Evolutionary conservation across 2,329 filamentous ascomycete genomes (phyloP), one percentile per base, ranked within the genome.

Genomic region (Alternaria gansuensis): DNA sequence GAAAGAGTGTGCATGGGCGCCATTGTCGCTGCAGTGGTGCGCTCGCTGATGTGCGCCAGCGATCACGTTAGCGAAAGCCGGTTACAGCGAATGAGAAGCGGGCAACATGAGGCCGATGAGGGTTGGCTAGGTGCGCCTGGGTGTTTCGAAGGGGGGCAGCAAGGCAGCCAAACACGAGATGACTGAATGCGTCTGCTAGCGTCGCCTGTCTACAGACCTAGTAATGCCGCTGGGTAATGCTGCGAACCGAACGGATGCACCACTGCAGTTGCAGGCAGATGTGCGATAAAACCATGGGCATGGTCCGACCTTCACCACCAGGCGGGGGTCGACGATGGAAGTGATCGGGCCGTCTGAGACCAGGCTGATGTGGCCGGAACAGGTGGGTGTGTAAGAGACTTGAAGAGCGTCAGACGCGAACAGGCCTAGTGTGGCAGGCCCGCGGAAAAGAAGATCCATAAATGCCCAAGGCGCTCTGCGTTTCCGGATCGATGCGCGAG

Each of bases 301-400:
- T 31, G 45, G 52, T 17, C 43, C 13, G 49, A 46, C 26, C 36
- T 33, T 34, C 45, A 33, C 39, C 39, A 50, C 51, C 28, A 40
- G 34, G 37, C 43, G 34, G 37, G 36, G 33, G 31, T 46, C 37
- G 43, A 51, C 50, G 36, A 57, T 56, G 39, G 51, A 45, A 26
- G 54, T 23, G 65, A 46, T 59, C 59, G 60, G 62, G 59, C 59
- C 61, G 62, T 66, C 57, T 66, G 64, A 67, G 63, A 67, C 66
- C 60, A 54, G 54, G 56, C 58, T 65, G 66, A 67, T 66, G 57
- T 65, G 62, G 59, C 63, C 58, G 59, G 51, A 61, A 60, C 60
- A 59, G 49, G 60, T 58, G 59, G 63, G 49, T 58, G 61, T 56
- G 57, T 60, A 59, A 54, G 46, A 60, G 59, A 57, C 60, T 62